Evolutionary conservation across 441 rosid species (phyloP), one percentile per base, ranked within the genome.

Genomic region (Breynia disticha): DNA sequence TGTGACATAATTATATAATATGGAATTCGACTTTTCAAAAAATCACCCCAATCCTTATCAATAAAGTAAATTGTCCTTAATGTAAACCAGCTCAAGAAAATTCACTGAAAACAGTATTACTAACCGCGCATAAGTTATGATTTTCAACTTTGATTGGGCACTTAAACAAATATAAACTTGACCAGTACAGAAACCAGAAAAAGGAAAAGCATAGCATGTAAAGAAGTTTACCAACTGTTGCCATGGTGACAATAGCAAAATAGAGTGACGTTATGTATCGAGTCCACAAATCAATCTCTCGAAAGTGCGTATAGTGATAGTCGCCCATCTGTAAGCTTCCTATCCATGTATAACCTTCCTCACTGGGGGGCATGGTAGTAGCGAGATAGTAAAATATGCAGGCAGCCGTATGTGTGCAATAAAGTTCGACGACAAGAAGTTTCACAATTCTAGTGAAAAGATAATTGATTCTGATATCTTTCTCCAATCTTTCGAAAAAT

Each of bases 171-270:
- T 28, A 28, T 28, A 28, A 28, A 28, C 4, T 28, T 28, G 35
- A 28, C 35, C 35, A 28, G 35, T 9, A 42, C 24, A 35, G 32
- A 18, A 59, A 38, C 4, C 16, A 35, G 44, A 15, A 41, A 11
- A 41, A 41, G 3, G 10, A 11, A 41, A 41, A 41, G 13, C 10
- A 41, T 4, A 41, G n/a, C 5, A 41, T 15, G 15, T 11, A 11
- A 19, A 60, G 19, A 45, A 28, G 59, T 83, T 76, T 79, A 93
- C 99, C 99, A 48, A 93, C 90, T 42, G 99, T 86, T 39, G 93
- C 90, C 99, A 93, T 89, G 42, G 99, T 93, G 59, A 93, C 80
- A 66, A 93, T 68, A 68, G 99, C 96, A 65, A 93, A 93, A 72
- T 93, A 93, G 39, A 93, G 55, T 46, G 99, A 83, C 15, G 96